Base-by-base conservation (phyloP, 2,329 filamentous ascomycete genomes). In the Ascochyta lentis region DNA sequence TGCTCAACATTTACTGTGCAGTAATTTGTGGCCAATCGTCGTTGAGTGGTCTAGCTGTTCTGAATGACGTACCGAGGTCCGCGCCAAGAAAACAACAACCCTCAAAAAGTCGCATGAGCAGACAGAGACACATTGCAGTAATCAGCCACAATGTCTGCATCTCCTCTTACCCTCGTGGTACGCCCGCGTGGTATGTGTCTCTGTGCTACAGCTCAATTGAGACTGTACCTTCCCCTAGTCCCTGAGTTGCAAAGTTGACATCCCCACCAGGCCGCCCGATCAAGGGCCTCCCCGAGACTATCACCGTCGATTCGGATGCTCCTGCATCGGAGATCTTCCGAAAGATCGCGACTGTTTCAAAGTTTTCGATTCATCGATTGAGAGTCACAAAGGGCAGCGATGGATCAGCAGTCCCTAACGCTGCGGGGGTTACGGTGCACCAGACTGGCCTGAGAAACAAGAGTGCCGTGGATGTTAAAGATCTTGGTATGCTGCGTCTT, bases 381-480 rank as follows among this genome's bases (percentile, higher is more conserved):
- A 81, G 86, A 54, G 79, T 89, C 61, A 89, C 86, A 40, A 88
- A 87, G 69, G 85, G 82, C 58, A 85, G 82, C 61, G 86, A 88
- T 78, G 84, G 85, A 44, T 81, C 78, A 37, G 71, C 83, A 38
- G 76, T 89, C 13, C 79, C 83, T 49, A 88, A 87, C 65, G 78
- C 76, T 49, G 77, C 79, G 51, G 78, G 81, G 49, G 76, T 79
- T 13, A 84, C 80, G 2, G 74, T 89, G 34, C 76, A 83, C 58
- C 78, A 80, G 40, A 83, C 81, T 3, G 85, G 85, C 13, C 74
- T 89, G 41, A 78, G 80, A 50, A 81, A 87, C 63, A 81, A 83
- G 65, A 85, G 84, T 61, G 80, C 81, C 19, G 77, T 99, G 44
- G 86, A 95, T 65, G 90, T 98, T 61, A 98, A 99, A 80, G 94